Evolutionary conservation across 2,329 filamentous ascomycete species (phyloP).

Genomic region (Colletotrichum simmondsii): DNA sequence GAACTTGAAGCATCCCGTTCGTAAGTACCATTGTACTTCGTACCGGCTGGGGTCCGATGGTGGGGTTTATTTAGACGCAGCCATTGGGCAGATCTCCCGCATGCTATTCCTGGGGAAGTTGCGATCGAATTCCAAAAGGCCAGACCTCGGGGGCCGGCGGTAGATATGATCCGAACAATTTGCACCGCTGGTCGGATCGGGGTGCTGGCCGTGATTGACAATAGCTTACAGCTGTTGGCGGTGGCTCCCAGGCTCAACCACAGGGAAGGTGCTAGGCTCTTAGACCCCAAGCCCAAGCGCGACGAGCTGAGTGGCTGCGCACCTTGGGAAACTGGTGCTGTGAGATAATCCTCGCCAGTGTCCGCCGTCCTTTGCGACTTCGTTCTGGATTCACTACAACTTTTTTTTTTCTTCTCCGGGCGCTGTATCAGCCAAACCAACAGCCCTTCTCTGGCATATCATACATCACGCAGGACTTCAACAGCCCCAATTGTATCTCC

Average conservation of each 20-base stretch:
- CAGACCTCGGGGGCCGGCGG: constrained; percentile 12
- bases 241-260: constrained; percentile 7
- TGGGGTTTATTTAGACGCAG: background rate
- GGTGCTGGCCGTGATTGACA: background rate
- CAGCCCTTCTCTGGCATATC: background rate
- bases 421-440: background rate
- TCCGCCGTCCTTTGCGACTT: constrained; percentile 23
- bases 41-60: background rate
- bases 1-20: background rate
- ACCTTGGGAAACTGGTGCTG: constrained; percentile 11
- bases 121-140: constrained; percentile 25
- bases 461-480: background rate
- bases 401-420: background rate
- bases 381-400: constrained; percentile 2
- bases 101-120: constrained; percentile 24
- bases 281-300: constrained; percentile 20
- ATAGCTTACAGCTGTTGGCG: background rate
- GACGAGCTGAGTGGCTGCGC: constrained; percentile 24
- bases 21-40: constrained; percentile 3
- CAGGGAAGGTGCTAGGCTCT: constrained; percentile 21
- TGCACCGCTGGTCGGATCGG: background rate
- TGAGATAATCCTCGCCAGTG: constrained; percentile 29
- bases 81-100: constrained; percentile 30
- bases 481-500: background rate
- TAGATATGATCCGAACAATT: constrained; percentile 14